These are phyloP conservation scores for Digitaria exilis DNA, from an alignment of 202 grass and related monocot genomes.

Conservation along the genomic window DNA sequence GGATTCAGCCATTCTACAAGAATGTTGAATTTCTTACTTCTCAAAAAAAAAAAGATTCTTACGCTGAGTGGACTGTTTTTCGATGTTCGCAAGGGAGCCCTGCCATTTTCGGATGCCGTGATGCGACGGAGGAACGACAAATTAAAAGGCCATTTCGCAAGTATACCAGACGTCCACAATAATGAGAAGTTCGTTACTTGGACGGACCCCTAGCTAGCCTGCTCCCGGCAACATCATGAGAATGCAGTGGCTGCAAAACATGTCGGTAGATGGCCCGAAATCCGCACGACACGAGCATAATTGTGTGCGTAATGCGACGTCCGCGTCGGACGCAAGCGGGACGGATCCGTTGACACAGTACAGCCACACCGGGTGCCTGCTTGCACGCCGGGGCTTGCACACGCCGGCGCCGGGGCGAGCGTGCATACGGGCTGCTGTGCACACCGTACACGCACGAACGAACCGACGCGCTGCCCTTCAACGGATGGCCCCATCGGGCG, in stretches of 20 bases:
- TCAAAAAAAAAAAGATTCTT: too few species aligned
- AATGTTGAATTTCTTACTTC: too few species aligned
- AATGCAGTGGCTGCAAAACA: neutral
- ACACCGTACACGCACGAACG: neutral
- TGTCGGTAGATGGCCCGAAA: slow-evolving; percentile 48
- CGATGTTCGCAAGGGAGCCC: neutral
- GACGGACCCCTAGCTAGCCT: neutral
- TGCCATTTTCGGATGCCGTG: neutral
- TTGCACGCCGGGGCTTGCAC: neutral
- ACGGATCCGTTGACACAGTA: neutral
- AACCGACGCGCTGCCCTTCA: slow-evolving; percentile 6
- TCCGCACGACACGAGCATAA: slow-evolving; percentile 38
- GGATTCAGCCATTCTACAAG: neutral
- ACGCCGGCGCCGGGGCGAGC: neutral
- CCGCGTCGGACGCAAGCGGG: slow-evolving; percentile 7
- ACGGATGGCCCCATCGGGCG: neutral
- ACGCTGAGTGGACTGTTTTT: neutral
- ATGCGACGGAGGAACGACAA: slow-evolving; percentile 3
- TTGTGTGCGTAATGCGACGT: slow-evolving; percentile 25
- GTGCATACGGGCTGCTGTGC: neutral
- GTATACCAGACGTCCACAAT: neutral
- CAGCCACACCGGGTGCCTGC: neutral
- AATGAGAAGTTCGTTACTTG: slow-evolving; percentile 12
- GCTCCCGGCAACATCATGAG: slow-evolving; percentile 28
- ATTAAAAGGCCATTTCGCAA: neutral